Evolutionary conservation across 2,329 filamentous ascomycete species (phyloP), one percentile per base, ranked within the genome.

Genomic region (Exophiala mesophila): DNA sequence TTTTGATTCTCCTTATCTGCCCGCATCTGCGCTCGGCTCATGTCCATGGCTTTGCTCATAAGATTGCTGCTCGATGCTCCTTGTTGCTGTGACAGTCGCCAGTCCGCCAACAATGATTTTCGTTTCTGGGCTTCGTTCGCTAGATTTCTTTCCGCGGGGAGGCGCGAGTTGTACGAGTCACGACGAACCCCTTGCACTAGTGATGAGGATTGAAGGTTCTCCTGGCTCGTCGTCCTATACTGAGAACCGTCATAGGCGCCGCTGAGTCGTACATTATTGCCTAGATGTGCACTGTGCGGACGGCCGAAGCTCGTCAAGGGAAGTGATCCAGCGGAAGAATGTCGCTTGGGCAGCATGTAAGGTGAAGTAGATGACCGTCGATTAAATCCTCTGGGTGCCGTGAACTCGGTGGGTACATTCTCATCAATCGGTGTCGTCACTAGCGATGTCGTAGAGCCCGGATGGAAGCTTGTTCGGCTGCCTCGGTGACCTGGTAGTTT

Each of bases 61-160:
- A 57, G 29, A 5, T 41, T 35, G 7, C 26, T 44, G 33, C 40
- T 55, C 32, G 59, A 52, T 7, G 72, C 69, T n/a, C 83, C 65
- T 32, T 85, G 81, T 9, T 78, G 71, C 15, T 77, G 74, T 2
- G 77, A 81, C 51, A 77, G 74, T 36, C 84, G 75, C 72, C 85
- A 88, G 39, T 68, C 76, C 16, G 81, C 78, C 20, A 88, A 72
- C 45, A 77, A 74, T 1, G 75, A 70, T 42, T 82, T 74, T 42
- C 45, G 28, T 47, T 52, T 7, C 36, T 43, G 20, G 2, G 37
- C 29, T 5, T 52, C 47, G 20, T 30, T 47, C 15, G 39, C 33
- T 13, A 26, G 18, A 18, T 50, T 41, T 9, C 38, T 36, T n/a
- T 47, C 44, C 10, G 36, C 9, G 5, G 52, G 49, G 19, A 51